A percentile compares a stretch with the other conserved stretches of the same genome.
Evolutionary conservation across 2,329 filamentous ascomycete species (phyloP).

Genomic region (Aspergillus awamori): DNA sequence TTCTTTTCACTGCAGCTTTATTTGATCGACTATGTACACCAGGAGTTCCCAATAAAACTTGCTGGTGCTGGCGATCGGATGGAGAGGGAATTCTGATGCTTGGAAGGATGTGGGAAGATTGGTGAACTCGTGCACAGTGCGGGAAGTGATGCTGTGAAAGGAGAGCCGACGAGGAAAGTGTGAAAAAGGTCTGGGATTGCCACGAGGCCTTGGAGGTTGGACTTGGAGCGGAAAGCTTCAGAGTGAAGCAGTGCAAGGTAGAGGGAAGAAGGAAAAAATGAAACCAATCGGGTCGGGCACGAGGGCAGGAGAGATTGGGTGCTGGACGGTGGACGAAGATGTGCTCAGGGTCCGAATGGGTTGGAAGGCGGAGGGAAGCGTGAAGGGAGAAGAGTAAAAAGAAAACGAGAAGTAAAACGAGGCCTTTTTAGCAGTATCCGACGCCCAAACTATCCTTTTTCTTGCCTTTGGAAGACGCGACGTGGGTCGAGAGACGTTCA

Average conservation of each 20-base stretch:
- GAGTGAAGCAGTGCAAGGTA: conserved; percentile 27
- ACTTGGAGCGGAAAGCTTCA: conserved; percentile 23
- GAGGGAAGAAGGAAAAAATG: conserved; percentile 19
- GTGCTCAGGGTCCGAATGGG: conserved; percentile 27
- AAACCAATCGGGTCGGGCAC: conserved; percentile 28
- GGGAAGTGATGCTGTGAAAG: conserved; percentile 41
- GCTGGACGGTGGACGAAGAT: conserved; percentile 26
- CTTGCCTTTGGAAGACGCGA: conserved; percentile 22
- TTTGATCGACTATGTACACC: conserved; percentile 74
- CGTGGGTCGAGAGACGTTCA: conserved; percentile 10
- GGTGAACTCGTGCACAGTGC: conserved; percentile 35
- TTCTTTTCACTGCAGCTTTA: conserved; percentile 59
- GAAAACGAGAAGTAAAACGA: conserved; percentile 24
- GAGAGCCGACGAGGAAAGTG: conserved; percentile 33
- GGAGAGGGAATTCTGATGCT: conserved; percentile 45
- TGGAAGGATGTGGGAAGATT: conserved; percentile 31
- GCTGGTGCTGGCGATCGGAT: conserved; percentile 68
- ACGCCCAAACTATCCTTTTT: conserved; percentile 21
- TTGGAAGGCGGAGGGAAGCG: conserved; percentile 18
- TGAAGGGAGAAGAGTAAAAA: conserved; percentile 23
- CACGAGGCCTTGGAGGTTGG: conserved; percentile 25
- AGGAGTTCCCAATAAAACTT: conserved; percentile 87
- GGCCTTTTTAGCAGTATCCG: conserved; percentile 21
- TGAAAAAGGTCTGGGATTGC: conserved; percentile 32
- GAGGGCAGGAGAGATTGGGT: conserved; percentile 26